These are phyloP conservation scores for Williopsis jadinii DNA, from an alignment of 1,139 yeast species.

Conservation along the genomic window DNA sequence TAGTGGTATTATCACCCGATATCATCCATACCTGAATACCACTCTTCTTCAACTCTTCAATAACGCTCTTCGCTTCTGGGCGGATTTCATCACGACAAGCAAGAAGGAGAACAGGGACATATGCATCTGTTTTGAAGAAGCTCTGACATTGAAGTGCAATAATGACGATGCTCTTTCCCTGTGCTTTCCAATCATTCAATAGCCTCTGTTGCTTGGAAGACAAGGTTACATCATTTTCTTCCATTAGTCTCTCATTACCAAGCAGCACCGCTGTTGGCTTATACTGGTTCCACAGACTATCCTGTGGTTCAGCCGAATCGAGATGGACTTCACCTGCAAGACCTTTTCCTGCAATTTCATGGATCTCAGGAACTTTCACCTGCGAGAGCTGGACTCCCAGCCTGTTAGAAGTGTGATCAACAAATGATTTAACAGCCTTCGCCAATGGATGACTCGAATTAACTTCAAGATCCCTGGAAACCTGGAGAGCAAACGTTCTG, in stretches of 20 bases:
- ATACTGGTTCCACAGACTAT: constrained; percentile 14
- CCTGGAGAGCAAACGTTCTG: constrained; percentile 34
- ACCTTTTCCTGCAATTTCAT: constrained; percentile 55
- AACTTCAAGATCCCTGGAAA: constrained; percentile 53
- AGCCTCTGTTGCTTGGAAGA: constrained; percentile 26
- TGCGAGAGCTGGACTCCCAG: constrained; percentile 23
- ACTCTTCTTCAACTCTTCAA: constrained; percentile 35
- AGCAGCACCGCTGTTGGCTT: constrained; percentile 39
- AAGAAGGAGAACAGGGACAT: constrained; percentile 38
- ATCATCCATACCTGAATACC: constrained; percentile 57
- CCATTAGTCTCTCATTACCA: constrained; percentile 57
- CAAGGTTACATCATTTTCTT: constrained; percentile 30
- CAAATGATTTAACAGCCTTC: constrained; percentile 44
- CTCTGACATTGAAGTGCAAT: constrained; percentile 28
- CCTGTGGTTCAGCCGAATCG: constrained; percentile 2
- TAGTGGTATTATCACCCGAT: constrained; percentile 58
- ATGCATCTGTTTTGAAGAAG: constrained; percentile 14
- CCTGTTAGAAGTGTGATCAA: constrained; percentile 19
- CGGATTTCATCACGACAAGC: constrained; percentile 66
- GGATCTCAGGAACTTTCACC: constrained; percentile 41
- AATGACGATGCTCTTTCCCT: constrained; percentile 57
- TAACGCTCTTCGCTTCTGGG: constrained; percentile 50
- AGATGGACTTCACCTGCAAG: constrained; percentile 34
- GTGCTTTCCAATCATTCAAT: constrained; percentile 48
- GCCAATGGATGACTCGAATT: constrained; percentile 72